Base-by-base conservation (phyloP, 345 rosid genomes). In the Sisymbrium altissimum region DNA sequence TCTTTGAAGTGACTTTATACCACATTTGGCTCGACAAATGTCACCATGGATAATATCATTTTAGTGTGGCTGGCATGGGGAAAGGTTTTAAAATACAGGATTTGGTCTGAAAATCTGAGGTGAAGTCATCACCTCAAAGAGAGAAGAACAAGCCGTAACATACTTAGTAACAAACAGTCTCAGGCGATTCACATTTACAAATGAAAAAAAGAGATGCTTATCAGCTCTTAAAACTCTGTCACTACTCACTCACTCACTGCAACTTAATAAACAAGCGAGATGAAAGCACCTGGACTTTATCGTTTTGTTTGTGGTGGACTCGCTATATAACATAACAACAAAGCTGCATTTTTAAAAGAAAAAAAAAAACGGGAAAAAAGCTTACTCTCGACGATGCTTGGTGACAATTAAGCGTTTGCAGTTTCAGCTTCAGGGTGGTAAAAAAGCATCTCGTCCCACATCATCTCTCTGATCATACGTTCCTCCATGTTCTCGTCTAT, bases 391-490 rank as follows among this genome's bases (percentile, higher is more conserved):
- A 64, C 52, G 52, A 15, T 60, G 66, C 58, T 30, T 32, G 10
- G 59, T 21, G 68, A 32, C 46, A n/a, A 68, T 57, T 70, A 86
- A 25, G 73, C 54, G 55, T 68, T 75, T 76, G 72, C 63, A 12
- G 74, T 55, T 32, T 71, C 86, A 29, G 77, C 84, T 68, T 86
- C 89, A 2, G 97, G 92, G 66, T 88, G 98, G 81, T 88, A 90
- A 69, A 82, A 82, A 27, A 83, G 89, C 83, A 86, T 88, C 79
- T 93, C 97, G 2, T 67, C 62, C 93, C 96, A 91, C 91, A 91
- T 89, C 92, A 83, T 84, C 80, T 91, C 90, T 62, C 96, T 76
- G 36, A 91, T 87, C 82, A 72, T 61, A 9, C 38, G 72, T 67
- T 85, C 89, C 62, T 84, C 87, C 75, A 84, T 68, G 30, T 83